Evolutionary conservation across 805 yeast species (phyloP), one percentile per base, ranked within the genome.

Genomic region (Grigorovia yakushimaensis): DNA sequence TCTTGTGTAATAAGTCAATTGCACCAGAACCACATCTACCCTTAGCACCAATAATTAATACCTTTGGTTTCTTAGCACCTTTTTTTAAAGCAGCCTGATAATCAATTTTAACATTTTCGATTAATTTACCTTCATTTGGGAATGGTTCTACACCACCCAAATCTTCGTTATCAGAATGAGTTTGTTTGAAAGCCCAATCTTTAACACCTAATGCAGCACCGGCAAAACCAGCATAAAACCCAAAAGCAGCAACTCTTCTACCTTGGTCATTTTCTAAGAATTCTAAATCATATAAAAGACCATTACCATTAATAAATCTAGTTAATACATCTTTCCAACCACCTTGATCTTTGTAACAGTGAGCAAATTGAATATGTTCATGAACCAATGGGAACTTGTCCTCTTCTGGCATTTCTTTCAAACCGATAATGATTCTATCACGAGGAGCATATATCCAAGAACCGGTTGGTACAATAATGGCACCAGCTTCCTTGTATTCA

Each of bases 1-100:
- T 82, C 70, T 84, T 84, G 51, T 73, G 76, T 69, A 87, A 78
- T 48, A 89, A 73, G 54, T 85, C 94, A 57, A 88, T 73, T 33
- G 99, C 98, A 65, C 99, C 99, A 11, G 95, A 81, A 47, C 99
- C 99, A 72, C 98, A 93, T 74, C 99, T 84, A 54, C 99, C 99
- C 50, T 89, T 76, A 23, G 98, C 98, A 64, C 99, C 99, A 64
- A 93, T 93, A 49, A 93, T 82, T 54, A 93, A 73, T 33, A 84
- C 87, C 35, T 74, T 83, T 54, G 98, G 98, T 58, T 71, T 73
- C 57, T 71, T 75, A 27, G 82, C 84, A 45, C 81, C 80, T 47
- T 70, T 79, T 56, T 76, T 74, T 27, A 71, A 72, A 21, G 91
- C 94, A 22, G 64, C 67, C 19, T 70, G 71, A 54, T 83, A 72